phyloP scores from a whole-genome alignment of 257 asterid genomes.

The Penstemon eatonii region DNA sequence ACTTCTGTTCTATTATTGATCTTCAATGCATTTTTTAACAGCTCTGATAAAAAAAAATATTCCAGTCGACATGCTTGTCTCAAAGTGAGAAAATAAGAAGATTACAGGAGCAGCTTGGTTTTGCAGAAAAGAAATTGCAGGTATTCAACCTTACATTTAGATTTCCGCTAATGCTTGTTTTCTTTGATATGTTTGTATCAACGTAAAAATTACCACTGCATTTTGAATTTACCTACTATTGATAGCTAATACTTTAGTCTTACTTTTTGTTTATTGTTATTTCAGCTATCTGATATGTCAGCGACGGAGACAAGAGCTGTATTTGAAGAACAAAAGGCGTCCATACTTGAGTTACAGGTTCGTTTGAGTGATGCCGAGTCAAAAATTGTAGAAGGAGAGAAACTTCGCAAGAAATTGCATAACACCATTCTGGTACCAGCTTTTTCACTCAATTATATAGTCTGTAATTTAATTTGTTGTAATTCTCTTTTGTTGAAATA shows the following conservation, averaged over 20 bases:
- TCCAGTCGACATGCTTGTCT: conserved; percentile 61
- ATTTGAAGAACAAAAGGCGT: conserved; percentile 61
- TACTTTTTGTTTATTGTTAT: conserved; percentile 18
- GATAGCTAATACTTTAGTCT: conserved; percentile 9
- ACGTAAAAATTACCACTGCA: background rate
- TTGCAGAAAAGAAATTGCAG: conserved; percentile 68
- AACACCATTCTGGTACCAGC: conserved; percentile 81
- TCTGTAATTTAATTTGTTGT: conserved; percentile 8
- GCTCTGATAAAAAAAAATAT: background rate
- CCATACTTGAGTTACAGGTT: conserved; percentile 49
- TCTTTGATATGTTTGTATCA: background rate
- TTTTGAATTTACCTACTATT: conserved; percentile 5
- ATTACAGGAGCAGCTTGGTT: conserved; percentile 66
- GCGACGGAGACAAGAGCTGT: conserved; percentile 64
- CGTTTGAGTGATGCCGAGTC: conserved; percentile 81
- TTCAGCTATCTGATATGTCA: conserved; percentile 69
- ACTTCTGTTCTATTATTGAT: background rate
- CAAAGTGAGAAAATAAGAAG: conserved; percentile 69
- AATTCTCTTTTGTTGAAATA: background rate
- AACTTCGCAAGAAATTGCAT: conserved; percentile 82
- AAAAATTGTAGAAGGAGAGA: conserved; percentile 82
- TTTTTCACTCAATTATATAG: background rate
- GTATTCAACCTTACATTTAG: conserved; percentile 34
- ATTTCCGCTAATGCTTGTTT: conserved; percentile 8
- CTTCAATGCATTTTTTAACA: conserved; percentile 10